Base-by-base conservation (phyloP, 2,329 filamentous ascomycete species). In the Neofusicoccum sp. region DNA sequence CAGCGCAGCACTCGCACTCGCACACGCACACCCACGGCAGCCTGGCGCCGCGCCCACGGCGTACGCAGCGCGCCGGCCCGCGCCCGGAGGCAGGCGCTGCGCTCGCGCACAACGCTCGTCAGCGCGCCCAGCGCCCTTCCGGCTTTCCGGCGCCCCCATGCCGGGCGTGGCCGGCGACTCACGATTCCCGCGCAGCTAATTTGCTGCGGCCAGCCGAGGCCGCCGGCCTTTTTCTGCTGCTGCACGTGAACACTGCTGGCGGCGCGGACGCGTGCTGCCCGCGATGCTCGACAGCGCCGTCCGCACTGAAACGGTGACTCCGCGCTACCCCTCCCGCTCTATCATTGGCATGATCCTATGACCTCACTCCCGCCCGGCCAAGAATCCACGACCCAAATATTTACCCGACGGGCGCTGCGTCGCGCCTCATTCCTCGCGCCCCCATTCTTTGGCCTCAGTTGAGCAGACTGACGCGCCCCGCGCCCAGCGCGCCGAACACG, bases 391-490 rank as follows among this genome's bases (percentile, higher is more conserved):
- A 56, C 51, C 11, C 31, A 41, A 56, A 56, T 56, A 56, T 56
- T 56, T 56, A 56, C 40, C 51, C 51, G 38, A 26, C 36, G 36
- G 51, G 36, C 36, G 34, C 49, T 40, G 41, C 54, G 8, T 34
- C 16, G 53, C 26, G 38, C 33, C 49, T n/a, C n/a, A n/a, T n/a
- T n/a, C 16, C 31, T 44, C 20, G 31, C 41, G 14, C 16, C 44
- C 38, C 44, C 34, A 41, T 60, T 49, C 44, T 34, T 60, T 30
- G 51, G 12, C 44, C 24, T 61, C 48, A 61, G 30, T 61, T 61
- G 31, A 56, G 28, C 36, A 80, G 64, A 63, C 75, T 80, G 28
- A 79, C 76, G 47, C 73, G 75, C 4, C 78, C 78, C 14, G 71
- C 74, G 7, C 72, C 73, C 60, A 76, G 67, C 16, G 66, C 70